These are phyloP conservation scores for Knufia petricola DNA, from an alignment of 2,329 filamentous ascomycete genomes.

Conservation along the genomic window DNA sequence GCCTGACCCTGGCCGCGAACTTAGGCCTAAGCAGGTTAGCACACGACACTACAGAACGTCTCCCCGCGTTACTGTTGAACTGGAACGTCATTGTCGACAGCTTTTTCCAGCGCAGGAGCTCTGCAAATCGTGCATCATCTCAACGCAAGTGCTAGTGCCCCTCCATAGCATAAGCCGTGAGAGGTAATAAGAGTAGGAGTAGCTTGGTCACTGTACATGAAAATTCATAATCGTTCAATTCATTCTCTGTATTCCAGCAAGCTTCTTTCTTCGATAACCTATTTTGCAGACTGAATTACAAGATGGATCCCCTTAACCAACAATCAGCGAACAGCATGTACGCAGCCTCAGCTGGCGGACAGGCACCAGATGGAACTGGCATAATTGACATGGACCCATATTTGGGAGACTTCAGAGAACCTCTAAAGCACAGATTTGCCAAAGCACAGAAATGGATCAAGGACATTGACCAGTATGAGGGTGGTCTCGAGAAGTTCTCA, in stretches of 20 bases:
- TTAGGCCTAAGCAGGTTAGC: neutral
- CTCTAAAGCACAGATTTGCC: slow-evolving; percentile 64
- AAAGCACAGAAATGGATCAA: slow-evolving; percentile 82
- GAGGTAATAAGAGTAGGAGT: neutral
- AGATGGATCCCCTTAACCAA: slow-evolving; percentile 5
- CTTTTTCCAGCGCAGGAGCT: neutral
- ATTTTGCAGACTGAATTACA: neutral
- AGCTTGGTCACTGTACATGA: neutral
- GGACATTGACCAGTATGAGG: slow-evolving; percentile 71
- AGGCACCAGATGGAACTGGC: slow-evolving; percentile 28
- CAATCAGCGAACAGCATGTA: slow-evolving; percentile 1
- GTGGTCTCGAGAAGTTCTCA: slow-evolving; percentile 84
- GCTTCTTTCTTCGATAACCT: neutral
- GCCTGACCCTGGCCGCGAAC: neutral
- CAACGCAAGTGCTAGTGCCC: slow-evolving; percentile 2
- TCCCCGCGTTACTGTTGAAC: slow-evolving; percentile 6
- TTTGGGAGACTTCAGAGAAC: slow-evolving; percentile 73
- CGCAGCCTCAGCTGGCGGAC: neutral
- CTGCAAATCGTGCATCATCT: neutral
- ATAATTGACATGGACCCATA: slow-evolving; percentile 82
- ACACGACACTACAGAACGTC: neutral
- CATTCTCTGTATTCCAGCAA: neutral
- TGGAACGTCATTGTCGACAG: neutral
- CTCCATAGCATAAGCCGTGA: neutral
- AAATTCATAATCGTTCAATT: neutral